phyloP scores from a whole-genome alignment of 2,329 filamentous ascomycete genomes.

The Keithomyces neogunnii region DNA sequence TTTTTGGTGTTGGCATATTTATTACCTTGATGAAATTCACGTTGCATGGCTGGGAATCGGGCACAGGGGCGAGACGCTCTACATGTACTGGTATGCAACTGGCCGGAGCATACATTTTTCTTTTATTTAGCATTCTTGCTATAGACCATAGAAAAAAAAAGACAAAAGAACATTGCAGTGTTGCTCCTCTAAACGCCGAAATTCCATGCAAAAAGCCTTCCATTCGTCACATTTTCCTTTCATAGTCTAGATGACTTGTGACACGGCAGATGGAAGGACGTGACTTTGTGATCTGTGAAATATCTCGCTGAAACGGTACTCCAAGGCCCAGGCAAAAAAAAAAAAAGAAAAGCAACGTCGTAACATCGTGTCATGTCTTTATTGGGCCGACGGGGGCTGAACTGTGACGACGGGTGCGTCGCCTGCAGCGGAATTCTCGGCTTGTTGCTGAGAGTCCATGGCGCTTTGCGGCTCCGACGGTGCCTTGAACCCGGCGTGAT shows the following conservation, averaged over 20 bases:
- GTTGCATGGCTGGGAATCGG: not conserved
- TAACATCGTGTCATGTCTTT: not conserved
- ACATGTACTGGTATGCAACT: too few species aligned
- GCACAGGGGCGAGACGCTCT: too few species aligned
- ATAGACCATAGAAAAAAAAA: too few species aligned
- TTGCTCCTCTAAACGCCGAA: not conserved
- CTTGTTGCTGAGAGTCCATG: conserved; percentile 45
- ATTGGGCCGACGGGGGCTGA: conserved; percentile 17
- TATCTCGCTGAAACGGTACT: not conserved
- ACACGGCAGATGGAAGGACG: not conserved
- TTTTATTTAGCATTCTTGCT: too few species aligned
- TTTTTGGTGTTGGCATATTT: too few species aligned
- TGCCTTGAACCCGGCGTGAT: conserved; percentile 74
- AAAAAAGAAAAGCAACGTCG: not conserved
- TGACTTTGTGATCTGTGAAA: not conserved
- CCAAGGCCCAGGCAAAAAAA: too few species aligned
- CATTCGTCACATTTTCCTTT: not conserved
- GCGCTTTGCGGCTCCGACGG: conserved; percentile 51
- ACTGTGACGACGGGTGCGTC: conserved; percentile 15
- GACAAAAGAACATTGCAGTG: not conserved
- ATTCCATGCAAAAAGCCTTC: conserved; percentile 6
- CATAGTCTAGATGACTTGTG: too few species aligned
- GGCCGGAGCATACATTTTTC: too few species aligned
- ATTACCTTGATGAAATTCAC: too few species aligned
- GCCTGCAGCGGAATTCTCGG: conserved; percentile 23